phyloP scores from a whole-genome alignment of 352 stramenopile genomes.

The Phytopythium boreale region DNA sequence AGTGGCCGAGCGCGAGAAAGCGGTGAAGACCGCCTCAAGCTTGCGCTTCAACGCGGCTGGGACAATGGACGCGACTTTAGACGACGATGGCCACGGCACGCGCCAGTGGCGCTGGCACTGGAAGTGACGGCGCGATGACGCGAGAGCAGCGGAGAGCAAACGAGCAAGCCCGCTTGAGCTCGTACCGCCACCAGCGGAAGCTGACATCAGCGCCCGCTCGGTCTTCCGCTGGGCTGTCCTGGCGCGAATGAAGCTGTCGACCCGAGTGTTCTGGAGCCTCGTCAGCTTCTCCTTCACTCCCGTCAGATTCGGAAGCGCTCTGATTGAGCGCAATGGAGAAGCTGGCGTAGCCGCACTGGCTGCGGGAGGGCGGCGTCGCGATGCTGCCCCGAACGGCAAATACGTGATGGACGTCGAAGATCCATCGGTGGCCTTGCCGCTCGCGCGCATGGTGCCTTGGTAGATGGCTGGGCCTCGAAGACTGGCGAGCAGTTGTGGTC shows the following conservation, averaged over 20 bases:
- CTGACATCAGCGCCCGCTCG: conserved; percentile 8
- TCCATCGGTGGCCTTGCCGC: background rate
- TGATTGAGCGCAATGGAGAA: background rate
- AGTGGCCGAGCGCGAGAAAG: conserved; percentile 10
- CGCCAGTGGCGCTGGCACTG: background rate
- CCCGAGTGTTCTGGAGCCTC: conserved; percentile 6
- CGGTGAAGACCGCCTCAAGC: conserved; percentile 3
- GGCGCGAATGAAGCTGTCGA: conserved; percentile 13
- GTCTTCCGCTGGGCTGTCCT: conserved; percentile 17
- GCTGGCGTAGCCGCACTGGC: background rate
- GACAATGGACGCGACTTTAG: conserved; percentile 2
- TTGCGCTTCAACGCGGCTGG: conserved; percentile 14
- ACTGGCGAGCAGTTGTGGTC: too few species aligned
- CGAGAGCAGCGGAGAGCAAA: conserved; percentile 9
- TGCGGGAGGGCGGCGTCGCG: background rate
- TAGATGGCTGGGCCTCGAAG: background rate
- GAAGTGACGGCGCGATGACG: conserved; percentile 7
- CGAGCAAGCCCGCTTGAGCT: conserved; percentile 7
- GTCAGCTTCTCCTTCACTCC: background rate
- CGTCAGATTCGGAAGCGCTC: background rate
- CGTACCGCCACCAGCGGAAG: conserved; percentile 1
- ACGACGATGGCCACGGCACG: conserved; percentile 6
- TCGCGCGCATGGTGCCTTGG: background rate
- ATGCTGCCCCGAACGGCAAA: background rate
- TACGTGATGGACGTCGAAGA: background rate